phyloP scores from a whole-genome alignment of 768 basidiomycete genomes.

The Gyrodon lividus region DNA sequence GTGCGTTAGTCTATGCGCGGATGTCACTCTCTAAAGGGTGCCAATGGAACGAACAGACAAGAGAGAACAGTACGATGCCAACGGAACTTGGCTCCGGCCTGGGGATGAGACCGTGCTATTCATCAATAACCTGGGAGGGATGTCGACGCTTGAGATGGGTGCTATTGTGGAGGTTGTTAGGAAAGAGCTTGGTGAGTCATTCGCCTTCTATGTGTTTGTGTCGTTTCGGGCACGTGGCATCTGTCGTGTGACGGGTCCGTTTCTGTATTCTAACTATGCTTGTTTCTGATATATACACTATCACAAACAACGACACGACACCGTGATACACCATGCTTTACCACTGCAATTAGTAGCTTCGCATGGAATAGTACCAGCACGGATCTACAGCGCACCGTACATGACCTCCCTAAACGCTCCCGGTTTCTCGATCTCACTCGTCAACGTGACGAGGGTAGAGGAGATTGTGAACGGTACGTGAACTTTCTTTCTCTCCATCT shows the following conservation, averaged over 20 bases:
- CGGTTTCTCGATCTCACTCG: constrained; percentile 52
- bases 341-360: constrained; percentile 22
- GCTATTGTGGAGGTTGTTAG: constrained; percentile 46
- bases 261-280: too few relatives aligned
- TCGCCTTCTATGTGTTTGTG: too few relatives aligned
- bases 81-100: constrained; percentile 18
- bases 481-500: neutral
- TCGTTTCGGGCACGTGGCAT: too few relatives aligned
- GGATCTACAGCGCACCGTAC: constrained; percentile 48
- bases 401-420: constrained; percentile 65
- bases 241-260: too few relatives aligned
- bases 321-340: neutral
- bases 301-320: too few relatives aligned
- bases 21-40: too few relatives aligned
- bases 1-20: neutral
- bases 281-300: too few relatives aligned
- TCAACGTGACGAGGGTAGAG: constrained; percentile 41
- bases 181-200: constrained; percentile 40
- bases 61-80: constrained; percentile 2
- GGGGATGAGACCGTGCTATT: constrained; percentile 41
- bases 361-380: constrained; percentile 33
- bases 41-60: neutral
- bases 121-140: constrained; percentile 56
- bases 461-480: constrained; percentile 11
- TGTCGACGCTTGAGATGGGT: constrained; percentile 51